Evolutionary conservation across 164 flowering plant genomes (phyloP), one percentile per base, ranked within the genome.

Genomic region (Euptelea pleiosperma): DNA sequence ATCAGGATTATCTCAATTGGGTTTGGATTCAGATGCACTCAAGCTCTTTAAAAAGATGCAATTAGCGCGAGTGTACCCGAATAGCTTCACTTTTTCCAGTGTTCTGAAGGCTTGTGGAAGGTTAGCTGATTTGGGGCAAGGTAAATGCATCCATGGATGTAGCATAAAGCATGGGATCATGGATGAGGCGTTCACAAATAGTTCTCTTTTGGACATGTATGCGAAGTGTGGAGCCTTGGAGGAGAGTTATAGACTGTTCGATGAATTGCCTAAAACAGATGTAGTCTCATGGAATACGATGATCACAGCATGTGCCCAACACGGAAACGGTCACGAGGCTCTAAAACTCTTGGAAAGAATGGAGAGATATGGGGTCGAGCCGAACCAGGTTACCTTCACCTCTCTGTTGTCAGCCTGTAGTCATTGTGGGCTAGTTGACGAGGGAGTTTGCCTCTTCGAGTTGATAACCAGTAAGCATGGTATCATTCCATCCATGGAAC

Each of bases 171-270:
- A 62, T 55, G 70, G 70, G 24, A 48, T 62, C 19, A 16, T 55
- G 21, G 55, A 42, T 47, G 68, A 73, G 18, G 55, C 55, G 6
- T 65, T 57, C 52, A 62, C 62, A 19, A 19, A 19, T 35, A 52
- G 67, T 40, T 65, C 76, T 35, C 66, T 73, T 28, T 19, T 69
- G 51, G 70, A 65, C 56, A 66, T 73, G 70, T 73, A 69, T 42
- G 67, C 67, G 2, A 69, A 48, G 19, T 61, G 70, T 62, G 76
- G 76, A 14, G 62, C 58, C 24, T 33, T 69, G 46, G 67, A 58
- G n/a, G 64, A 65, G 37, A 54, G 64, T 8, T 35, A 36, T 30
- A 57, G 30, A 54, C 21, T 69, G 41, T 73, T 73, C 45, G 64
- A 53, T 24, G 64, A 30, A 19, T 51, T 64, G 35, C 63, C 57